Evolutionary conservation across 2,329 filamentous ascomycete genomes (phyloP).

Genomic region (Pseudopyrenochaeta lycopersici): DNA sequence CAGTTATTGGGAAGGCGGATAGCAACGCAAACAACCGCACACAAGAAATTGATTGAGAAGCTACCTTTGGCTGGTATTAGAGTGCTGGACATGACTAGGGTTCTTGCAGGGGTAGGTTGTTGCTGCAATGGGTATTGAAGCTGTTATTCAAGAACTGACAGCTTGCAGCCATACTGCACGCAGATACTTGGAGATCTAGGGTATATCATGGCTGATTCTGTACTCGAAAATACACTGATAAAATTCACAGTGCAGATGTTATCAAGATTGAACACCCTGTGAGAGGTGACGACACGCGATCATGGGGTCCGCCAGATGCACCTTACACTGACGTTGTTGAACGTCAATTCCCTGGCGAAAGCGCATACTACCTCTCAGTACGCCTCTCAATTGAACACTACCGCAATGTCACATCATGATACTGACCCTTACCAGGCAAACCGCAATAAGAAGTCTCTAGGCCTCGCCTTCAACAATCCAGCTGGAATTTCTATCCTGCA

Average conservation of each 20-base stretch:
- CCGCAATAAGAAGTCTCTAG: slow-evolving; percentile 95
- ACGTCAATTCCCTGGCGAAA: slow-evolving; percentile 82
- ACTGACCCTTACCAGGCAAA: slow-evolving; percentile 70
- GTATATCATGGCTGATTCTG: slow-evolving; percentile 58
- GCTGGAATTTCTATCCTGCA: slow-evolving; percentile 87
- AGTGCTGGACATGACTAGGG: slow-evolving; percentile 95
- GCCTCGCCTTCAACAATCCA: slow-evolving; percentile 85
- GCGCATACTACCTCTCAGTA: slow-evolving; percentile 92
- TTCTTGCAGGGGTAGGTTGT: slow-evolving; percentile 82
- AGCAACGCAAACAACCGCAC: slow-evolving; percentile 50
- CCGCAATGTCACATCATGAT: background rate
- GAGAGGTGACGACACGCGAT: slow-evolving; percentile 90
- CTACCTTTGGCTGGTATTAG: slow-evolving; percentile 83
- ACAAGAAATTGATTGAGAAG: slow-evolving; percentile 52
- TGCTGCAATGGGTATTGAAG: slow-evolving; percentile 2
- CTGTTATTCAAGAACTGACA: slow-evolving; percentile 19
- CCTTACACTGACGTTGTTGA: slow-evolving; percentile 69
- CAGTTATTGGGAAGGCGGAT: slow-evolving; percentile 41
- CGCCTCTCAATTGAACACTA: background rate
- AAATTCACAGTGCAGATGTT: slow-evolving; percentile 77
- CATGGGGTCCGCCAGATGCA: slow-evolving; percentile 95
- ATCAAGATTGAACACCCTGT: slow-evolving; percentile 96
- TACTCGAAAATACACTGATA: slow-evolving; percentile 11
- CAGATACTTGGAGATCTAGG: slow-evolving; percentile 96
- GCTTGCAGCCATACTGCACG: slow-evolving; percentile 87